phyloP scores from a whole-genome alignment of 768 basidiomycete species.

The Leccinum subgranulosum region DNA sequence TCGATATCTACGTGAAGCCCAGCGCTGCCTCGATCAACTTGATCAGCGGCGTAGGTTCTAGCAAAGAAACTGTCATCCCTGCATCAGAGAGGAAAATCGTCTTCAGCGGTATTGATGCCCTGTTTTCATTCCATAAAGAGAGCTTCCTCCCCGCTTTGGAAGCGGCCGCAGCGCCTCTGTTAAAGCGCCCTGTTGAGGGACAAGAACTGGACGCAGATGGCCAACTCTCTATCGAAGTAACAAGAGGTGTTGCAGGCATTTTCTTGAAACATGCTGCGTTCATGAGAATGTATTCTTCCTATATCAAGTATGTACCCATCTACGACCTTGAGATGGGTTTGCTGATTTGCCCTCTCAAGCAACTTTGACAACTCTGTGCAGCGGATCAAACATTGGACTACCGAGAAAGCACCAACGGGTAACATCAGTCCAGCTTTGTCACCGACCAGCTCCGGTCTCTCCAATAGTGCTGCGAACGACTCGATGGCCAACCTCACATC shows the following conservation, averaged over 20 bases:
- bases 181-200: conserved; percentile 45
- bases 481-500: conserved; percentile 61
- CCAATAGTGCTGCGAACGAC: conserved; percentile 40
- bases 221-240: conserved; percentile 67
- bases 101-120: conserved; percentile 84
- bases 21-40: conserved; percentile 67
- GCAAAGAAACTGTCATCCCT: conserved; percentile 84
- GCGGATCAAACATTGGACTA: conserved; percentile 83
- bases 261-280: conserved; percentile 95
- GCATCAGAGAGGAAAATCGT: conserved; percentile 84
- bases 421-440: conserved; percentile 41
- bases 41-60: conserved; percentile 65
- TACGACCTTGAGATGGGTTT: background rate
- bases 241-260: conserved; percentile 79
- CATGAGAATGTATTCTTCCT: conserved; percentile 98
- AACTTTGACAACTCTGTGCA: conserved; percentile 94
- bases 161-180: conserved; percentile 65
- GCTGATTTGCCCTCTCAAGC: conserved; percentile 38
- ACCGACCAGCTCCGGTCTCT: conserved; percentile 56
- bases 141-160: conserved; percentile 93
- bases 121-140: conserved; percentile 90
- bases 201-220: conserved; percentile 66
- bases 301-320: conserved; percentile 77
- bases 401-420: conserved; percentile 45
- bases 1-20: conserved; percentile 93